phyloP scores from a whole-genome alignment of 1,139 yeast genomes.

The Candida pseudoviswanathii region DNA sequence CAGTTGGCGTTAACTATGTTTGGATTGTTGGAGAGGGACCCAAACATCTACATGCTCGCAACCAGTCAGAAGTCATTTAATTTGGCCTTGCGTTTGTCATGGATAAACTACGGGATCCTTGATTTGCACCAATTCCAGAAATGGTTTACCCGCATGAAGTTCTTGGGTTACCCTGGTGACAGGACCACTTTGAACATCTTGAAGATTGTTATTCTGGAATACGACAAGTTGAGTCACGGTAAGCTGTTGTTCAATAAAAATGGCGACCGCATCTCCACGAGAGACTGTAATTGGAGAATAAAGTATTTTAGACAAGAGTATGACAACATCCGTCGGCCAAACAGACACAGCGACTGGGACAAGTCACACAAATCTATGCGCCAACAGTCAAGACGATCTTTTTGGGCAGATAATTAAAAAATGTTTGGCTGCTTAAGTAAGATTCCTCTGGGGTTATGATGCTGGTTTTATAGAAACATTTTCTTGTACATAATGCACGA shows the following conservation, averaged over 20 bases:
- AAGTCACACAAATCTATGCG: not conserved
- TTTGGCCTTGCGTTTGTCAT: conserved; percentile 37
- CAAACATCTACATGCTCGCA: conserved; percentile 34
- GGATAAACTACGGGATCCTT: conserved; percentile 44
- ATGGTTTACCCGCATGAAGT: conserved; percentile 39
- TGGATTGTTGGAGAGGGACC: conserved; percentile 36
- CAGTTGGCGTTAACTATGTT: conserved; percentile 38
- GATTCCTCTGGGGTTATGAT: not conserved
- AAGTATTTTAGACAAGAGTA: conserved; percentile 27
- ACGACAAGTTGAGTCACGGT: conserved; percentile 30
- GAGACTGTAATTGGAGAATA: conserved; percentile 37
- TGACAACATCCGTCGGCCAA: not conserved
- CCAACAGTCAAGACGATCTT: not conserved
- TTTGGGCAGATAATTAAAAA: not conserved
- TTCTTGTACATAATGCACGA: conserved; percentile 4
- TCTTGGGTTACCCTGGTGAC: conserved; percentile 46
- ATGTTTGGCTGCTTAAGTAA: not conserved
- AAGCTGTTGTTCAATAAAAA: conserved; percentile 13
- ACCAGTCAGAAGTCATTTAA: conserved; percentile 49
- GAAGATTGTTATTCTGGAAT: conserved; percentile 39
- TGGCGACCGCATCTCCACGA: conserved; percentile 35
- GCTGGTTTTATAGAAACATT: not conserved
- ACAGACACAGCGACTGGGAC: not conserved
- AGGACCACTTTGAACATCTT: conserved; percentile 37
- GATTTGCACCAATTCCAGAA: conserved; percentile 40